Evolutionary conservation across 495 filamentous ascomycete genomes (phyloP).

Genomic region (Cetradonia linearis): DNA sequence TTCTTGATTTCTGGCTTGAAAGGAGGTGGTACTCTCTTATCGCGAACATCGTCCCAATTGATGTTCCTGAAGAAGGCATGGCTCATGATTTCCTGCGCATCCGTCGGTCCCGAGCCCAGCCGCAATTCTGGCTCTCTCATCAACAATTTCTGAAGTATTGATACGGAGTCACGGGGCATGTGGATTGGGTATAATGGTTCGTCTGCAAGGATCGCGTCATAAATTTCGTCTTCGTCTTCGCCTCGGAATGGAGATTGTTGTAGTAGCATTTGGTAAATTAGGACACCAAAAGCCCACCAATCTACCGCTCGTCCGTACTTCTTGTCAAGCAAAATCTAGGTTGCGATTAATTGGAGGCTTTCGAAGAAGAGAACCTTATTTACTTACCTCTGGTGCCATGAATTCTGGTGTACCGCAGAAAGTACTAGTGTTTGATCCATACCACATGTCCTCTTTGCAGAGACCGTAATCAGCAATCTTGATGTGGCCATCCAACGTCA

Average conservation of each 20-base stretch:
- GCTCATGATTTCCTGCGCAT: slow-evolving; percentile 98
- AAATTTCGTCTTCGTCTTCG: slow-evolving; percentile 99
- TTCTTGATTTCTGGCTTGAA: slow-evolving; percentile 82
- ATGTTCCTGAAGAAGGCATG: slow-evolving; percentile 97
- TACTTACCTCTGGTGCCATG: slow-evolving; percentile 90
- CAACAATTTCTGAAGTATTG: slow-evolving; percentile 93
- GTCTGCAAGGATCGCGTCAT: slow-evolving; percentile 96
- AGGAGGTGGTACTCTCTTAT: slow-evolving; percentile 81
- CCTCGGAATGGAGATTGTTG: slow-evolving; percentile 98
- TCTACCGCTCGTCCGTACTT: slow-evolving; percentile 98
- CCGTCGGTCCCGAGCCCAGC: slow-evolving; percentile 87
- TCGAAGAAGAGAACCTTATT: background rate
- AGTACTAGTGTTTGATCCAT: slow-evolving; percentile 89
- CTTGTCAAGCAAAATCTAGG: slow-evolving; percentile 91
- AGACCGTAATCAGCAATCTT: slow-evolving; percentile 98
- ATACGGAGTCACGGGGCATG: slow-evolving; percentile 97
- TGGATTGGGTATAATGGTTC: slow-evolving; percentile 97
- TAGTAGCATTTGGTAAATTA: slow-evolving; percentile 99
- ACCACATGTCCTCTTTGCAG: slow-evolving; percentile 99
- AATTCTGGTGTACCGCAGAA: slow-evolving; percentile 99
- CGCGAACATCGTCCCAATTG: slow-evolving; percentile 97
- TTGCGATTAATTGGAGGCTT: background rate
- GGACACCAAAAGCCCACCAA: slow-evolving; percentile 99
- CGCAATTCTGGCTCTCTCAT: slow-evolving; percentile 90
- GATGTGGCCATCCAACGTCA: slow-evolving; percentile 94